Percentiles rank a stretch among this genome's conserved stretches.
These are phyloP conservation scores for Digitaria exilis DNA, from an alignment of 202 grass and related monocot species.

Conservation along the genomic window DNA sequence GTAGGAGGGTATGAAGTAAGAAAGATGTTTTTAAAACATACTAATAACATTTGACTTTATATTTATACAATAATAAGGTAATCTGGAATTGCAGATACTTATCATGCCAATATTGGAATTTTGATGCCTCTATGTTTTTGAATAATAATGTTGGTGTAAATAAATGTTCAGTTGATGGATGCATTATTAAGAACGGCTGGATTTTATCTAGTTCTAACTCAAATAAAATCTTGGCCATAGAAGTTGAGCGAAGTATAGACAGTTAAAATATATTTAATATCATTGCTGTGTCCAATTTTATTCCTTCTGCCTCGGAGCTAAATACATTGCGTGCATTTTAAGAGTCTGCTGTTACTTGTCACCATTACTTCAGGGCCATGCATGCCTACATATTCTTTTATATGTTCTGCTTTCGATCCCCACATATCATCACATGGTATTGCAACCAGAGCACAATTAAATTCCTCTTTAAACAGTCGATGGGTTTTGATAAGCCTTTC, in stretches of 20 bases:
- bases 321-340: background rate
- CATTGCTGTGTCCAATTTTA: slow-evolving; percentile 17
- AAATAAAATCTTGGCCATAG: background rate
- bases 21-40: background rate
- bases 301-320: slow-evolving; percentile 19
- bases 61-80: background rate
- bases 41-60: background rate
- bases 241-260: background rate
- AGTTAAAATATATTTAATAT: background rate
- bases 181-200: background rate
- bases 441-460: slow-evolving; percentile 32
- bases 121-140: too few species aligned
- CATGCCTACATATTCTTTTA: slow-evolving; percentile 3
- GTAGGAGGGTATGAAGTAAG: background rate
- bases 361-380: background rate
- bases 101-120: too few species aligned
- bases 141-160: too few species aligned
- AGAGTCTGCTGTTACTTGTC: background rate
- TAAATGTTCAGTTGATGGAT: background rate
- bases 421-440: slow-evolving; percentile 9
- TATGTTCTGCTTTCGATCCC: background rate
- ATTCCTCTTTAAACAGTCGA: slow-evolving; percentile 43
- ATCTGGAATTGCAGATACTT: too few species aligned
- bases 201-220: background rate
- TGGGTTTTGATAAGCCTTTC: slow-evolving; percentile 16